Percentiles rank a stretch among this genome's conserved stretches.
phyloP scores from a whole-genome alignment of 306 rosid genomes.

The Prunus salicina region DNA sequence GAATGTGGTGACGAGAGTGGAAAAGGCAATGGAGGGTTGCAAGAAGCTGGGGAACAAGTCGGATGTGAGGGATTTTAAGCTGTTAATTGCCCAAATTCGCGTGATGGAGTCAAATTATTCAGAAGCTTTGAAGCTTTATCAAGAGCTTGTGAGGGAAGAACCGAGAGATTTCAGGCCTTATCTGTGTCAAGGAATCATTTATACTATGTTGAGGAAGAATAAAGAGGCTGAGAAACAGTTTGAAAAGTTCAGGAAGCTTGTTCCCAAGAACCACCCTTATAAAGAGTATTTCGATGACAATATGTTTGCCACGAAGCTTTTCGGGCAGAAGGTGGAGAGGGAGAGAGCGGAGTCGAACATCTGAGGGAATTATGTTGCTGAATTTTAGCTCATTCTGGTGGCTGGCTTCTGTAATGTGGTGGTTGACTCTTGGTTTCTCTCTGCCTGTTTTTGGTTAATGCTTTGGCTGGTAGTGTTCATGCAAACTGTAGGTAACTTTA shows the following conservation, averaged over 20 bases:
- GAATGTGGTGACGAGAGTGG: slow-evolving; percentile 43
- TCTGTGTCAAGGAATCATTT: slow-evolving; percentile 83
- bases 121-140: slow-evolving; percentile 70
- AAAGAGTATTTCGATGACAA: slow-evolving; percentile 70
- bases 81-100: slow-evolving; percentile 68
- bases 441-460: not conserved
- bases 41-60: slow-evolving; percentile 41
- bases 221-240: slow-evolving; percentile 84
- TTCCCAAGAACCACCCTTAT: slow-evolving; percentile 80
- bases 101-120: slow-evolving; percentile 64
- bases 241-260: slow-evolving; percentile 61
- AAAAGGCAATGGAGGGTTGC: slow-evolving; percentile 47
- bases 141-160: slow-evolving; percentile 72
- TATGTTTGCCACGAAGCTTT: slow-evolving; percentile 59
- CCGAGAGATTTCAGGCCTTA: slow-evolving; percentile 90
- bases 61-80: slow-evolving; percentile 84
- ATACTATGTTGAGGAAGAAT: slow-evolving; percentile 59
- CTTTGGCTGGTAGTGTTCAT: not conserved
- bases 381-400: not conserved
- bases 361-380: slow-evolving; percentile 23
- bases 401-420: slow-evolving; percentile 31
- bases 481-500: not conserved
- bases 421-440: slow-evolving; percentile 19
- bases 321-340: slow-evolving; percentile 41
- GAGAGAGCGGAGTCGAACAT: slow-evolving; percentile 36